Conservation (phyloP, 2,329 filamentous ascomycete species). For the Cercospora sesami region DNA sequence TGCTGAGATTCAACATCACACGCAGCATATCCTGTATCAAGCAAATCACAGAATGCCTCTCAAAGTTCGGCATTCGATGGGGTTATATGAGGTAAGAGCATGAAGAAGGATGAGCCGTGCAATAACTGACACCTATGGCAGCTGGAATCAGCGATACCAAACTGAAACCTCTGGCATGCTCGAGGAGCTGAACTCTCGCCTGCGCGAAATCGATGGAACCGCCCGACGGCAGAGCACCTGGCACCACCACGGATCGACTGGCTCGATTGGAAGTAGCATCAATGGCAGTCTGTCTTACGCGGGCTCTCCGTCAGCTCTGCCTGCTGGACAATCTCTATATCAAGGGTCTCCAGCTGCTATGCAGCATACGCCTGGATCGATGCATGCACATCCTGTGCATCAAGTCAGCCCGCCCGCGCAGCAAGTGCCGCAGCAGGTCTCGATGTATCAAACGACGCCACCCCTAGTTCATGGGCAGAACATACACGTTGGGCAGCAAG, state of each 20-base stretch:
- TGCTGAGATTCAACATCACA: slow-evolving; percentile 39
- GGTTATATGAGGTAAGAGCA: slow-evolving; percentile 46
- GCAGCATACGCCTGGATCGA: slow-evolving; percentile 19
- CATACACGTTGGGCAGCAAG: slow-evolving; percentile 18
- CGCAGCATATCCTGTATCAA: slow-evolving; percentile 51
- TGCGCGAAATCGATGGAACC: slow-evolving; percentile 36
- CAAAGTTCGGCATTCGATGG: slow-evolving; percentile 50
- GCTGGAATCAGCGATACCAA: slow-evolving; percentile 53
- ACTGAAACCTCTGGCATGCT: slow-evolving; percentile 46
- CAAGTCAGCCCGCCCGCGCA: slow-evolving; percentile 29
- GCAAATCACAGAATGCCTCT: slow-evolving; percentile 49
- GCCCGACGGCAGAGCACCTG: slow-evolving; percentile 33
- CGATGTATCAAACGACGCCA: slow-evolving; percentile 15
- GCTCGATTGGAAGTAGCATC: slow-evolving; percentile 32
- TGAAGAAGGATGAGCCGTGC: not conserved
- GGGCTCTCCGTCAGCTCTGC: slow-evolving; percentile 25
- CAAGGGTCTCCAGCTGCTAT: slow-evolving; percentile 8
- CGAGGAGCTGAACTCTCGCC: slow-evolving; percentile 45
- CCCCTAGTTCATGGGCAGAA: slow-evolving; percentile 13
- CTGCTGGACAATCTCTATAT: slow-evolving; percentile 12
- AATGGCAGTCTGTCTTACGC: slow-evolving; percentile 27
- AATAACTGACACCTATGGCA: slow-evolving; percentile 13
- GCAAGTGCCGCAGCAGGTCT: slow-evolving; percentile 16
- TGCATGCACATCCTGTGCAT: slow-evolving; percentile 17
- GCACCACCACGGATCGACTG: slow-evolving; percentile 30